These are phyloP conservation scores for Geosmithia morbida DNA, from an alignment of 2,329 filamentous ascomycete species.

Conservation along the genomic window DNA sequence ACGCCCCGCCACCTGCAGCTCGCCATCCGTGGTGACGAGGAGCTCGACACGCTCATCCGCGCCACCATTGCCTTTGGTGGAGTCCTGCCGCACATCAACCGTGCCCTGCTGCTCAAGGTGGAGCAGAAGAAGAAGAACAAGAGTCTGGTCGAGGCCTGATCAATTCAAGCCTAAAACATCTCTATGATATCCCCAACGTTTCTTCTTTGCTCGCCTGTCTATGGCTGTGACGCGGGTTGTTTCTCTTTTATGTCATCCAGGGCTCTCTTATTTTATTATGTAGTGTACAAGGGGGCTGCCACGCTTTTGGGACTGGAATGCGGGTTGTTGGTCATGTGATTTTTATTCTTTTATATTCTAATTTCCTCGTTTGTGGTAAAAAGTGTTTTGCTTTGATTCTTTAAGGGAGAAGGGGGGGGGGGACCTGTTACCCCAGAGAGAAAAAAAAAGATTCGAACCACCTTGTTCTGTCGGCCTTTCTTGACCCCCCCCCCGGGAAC, in stretches of 20 bases:
- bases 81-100: slow-evolving; percentile 98
- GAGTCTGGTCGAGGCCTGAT: slow-evolving; percentile 21
- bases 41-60: slow-evolving; percentile 92
- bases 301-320: not conserved
- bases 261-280: not conserved
- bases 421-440: not conserved
- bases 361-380: no score
- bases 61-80: slow-evolving; percentile 97
- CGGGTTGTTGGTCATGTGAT: not conserved
- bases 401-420: not conserved
- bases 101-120: slow-evolving; percentile 86
- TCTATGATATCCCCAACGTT: not conserved
- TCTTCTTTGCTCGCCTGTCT: not conserved
- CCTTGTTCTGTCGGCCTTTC: not conserved
- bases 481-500: not conserved
- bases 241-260: not conserved
- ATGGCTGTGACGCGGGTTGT: not conserved
- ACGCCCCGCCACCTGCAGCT: slow-evolving; percentile 95
- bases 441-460: not conserved
- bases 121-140: slow-evolving; percentile 90
- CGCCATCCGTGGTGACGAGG: slow-evolving; percentile 95
- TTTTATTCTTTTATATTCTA: not conserved
- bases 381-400: not conserved
- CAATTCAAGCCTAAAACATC: not conserved
- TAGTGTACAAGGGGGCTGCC: not conserved